Percentiles rank a stretch among this genome's conserved stretches.
These are phyloP conservation scores for Phalaenopsis hybrid DNA, from an alignment of 116 monocot species.

Conservation along the genomic window DNA sequence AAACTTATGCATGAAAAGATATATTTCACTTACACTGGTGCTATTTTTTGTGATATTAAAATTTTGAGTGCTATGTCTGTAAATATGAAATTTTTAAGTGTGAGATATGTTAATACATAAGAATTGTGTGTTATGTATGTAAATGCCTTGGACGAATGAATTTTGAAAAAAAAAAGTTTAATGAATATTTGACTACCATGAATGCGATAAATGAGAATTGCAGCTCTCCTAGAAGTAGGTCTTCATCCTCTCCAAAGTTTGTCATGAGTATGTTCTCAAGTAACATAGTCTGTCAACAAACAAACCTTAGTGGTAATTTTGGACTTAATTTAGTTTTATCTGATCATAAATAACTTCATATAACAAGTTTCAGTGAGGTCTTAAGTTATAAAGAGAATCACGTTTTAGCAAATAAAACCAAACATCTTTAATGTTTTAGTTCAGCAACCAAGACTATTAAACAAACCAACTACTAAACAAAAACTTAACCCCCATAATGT, in stretches of 20 bases:
- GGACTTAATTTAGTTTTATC: background rate
- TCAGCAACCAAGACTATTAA: background rate
- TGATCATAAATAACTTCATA: background rate
- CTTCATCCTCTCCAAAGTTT: slow-evolving; percentile 61
- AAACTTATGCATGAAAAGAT: no score
- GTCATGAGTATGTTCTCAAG: slow-evolving; percentile 67
- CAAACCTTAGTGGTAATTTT: background rate
- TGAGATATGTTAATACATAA: no score
- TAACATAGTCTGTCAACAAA: slow-evolving; percentile 59
- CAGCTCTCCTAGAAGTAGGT: slow-evolving; percentile 78
- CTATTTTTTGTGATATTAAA: slow-evolving; percentile 10
- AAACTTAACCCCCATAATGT: no score
- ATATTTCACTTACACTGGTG: slow-evolving; percentile 90
- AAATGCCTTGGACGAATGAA: background rate
- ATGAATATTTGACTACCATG: slow-evolving; percentile 42
- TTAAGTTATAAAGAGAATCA: background rate
- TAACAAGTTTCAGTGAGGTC: background rate
- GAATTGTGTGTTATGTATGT: no score
- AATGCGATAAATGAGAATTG: slow-evolving; percentile 93
- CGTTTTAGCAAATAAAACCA: background rate
- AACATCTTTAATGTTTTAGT: background rate
- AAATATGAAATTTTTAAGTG: no score
- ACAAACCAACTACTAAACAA: no score
- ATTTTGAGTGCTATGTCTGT: no score
- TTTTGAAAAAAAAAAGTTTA: background rate